A percentile compares a stretch with the other conserved stretches of the same genome.
Conservation (phyloP, 2,329 filamentous ascomycete genomes). For the Chrysosporium queenslandicum region DNA sequence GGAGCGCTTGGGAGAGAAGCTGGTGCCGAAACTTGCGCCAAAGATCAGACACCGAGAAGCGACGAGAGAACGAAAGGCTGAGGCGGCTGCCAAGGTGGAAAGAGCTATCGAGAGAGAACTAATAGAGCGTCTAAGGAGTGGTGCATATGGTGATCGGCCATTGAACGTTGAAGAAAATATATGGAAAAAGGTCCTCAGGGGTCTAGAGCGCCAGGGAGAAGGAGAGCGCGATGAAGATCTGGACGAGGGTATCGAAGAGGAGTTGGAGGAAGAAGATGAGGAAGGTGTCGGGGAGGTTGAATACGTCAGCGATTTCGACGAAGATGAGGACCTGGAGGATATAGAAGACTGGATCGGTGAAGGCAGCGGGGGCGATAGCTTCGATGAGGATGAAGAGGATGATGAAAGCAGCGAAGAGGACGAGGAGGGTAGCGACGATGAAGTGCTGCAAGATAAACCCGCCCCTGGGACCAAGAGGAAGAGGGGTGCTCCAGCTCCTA, state of each 20-base stretch:
- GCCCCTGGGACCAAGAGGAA: constrained; percentile 48
- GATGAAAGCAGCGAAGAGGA: constrained; percentile 49
- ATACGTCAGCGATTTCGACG: constrained; percentile 86
- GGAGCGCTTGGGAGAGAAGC: constrained; percentile 73
- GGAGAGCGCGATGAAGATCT: constrained; percentile 75
- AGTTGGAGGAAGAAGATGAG: constrained; percentile 62
- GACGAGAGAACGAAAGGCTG: constrained; percentile 64
- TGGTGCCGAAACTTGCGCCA: constrained; percentile 81
- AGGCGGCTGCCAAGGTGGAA: constrained; percentile 85
- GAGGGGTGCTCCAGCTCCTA: constrained; percentile 42
- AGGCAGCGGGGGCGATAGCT: constrained; percentile 45
- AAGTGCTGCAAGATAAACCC: constrained; percentile 40
- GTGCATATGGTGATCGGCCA: constrained; percentile 87
- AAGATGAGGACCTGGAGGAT: constrained; percentile 71
- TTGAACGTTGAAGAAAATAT: constrained; percentile 90
- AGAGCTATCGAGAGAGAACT: constrained; percentile 90
- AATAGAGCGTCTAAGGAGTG: constrained; percentile 79
- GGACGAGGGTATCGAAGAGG: constrained; percentile 74
- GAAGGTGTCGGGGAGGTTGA: constrained; percentile 69
- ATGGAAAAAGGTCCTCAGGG: constrained; percentile 93
- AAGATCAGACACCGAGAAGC: constrained; percentile 73
- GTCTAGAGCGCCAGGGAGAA: constrained; percentile 78
- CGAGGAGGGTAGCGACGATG: constrained; percentile 44
- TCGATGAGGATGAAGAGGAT: constrained; percentile 46
- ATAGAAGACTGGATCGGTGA: constrained; percentile 93